Evolutionary conservation across 2,329 filamentous ascomycete genomes (phyloP).

Genomic region (Botryotinia convoluta): DNA sequence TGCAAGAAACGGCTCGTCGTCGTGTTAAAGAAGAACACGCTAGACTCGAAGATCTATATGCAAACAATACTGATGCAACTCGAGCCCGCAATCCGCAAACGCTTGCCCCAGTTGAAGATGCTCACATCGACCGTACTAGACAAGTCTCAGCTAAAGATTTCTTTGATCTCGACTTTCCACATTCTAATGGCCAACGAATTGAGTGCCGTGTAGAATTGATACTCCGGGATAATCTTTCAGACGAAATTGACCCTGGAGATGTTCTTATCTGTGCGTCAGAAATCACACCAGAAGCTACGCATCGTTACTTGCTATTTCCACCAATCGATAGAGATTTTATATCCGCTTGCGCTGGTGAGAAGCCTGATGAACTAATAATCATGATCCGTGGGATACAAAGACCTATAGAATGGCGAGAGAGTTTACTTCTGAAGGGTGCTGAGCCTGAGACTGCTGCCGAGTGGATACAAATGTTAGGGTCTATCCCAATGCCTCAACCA

Average conservation of each 20-base stretch:
- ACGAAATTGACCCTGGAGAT: constrained; percentile 69
- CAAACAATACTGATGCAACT: constrained; percentile 76
- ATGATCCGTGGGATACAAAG: constrained; percentile 76
- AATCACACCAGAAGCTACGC: constrained; percentile 76
- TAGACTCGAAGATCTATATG: constrained; percentile 80
- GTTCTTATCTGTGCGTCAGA: constrained; percentile 76
- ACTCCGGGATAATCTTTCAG: constrained; percentile 74
- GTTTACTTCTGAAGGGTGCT: constrained; percentile 73
- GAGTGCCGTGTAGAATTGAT: constrained; percentile 87
- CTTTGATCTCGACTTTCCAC: constrained; percentile 79
- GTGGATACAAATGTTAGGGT: constrained; percentile 76
- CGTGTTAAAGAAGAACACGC: constrained; percentile 71
- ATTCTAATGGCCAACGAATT: constrained; percentile 86
- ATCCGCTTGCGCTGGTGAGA: constrained; percentile 76
- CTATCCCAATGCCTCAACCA: constrained; percentile 57
- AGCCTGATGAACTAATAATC: constrained; percentile 69
- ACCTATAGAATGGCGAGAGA: constrained; percentile 74
- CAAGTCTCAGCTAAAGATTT: constrained; percentile 88
- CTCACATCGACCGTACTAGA: constrained; percentile 70
- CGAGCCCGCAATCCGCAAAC: constrained; percentile 77
- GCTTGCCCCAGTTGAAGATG: constrained; percentile 65
- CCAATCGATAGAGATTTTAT: constrained; percentile 71
- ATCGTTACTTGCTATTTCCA: constrained; percentile 84
- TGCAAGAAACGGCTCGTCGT: constrained; percentile 73
- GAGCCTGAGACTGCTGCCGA: constrained; percentile 60